Evolutionary conservation across 1,284 basidiomycete species (phyloP).

Genomic region (Trichosporon coremiiforme): DNA sequence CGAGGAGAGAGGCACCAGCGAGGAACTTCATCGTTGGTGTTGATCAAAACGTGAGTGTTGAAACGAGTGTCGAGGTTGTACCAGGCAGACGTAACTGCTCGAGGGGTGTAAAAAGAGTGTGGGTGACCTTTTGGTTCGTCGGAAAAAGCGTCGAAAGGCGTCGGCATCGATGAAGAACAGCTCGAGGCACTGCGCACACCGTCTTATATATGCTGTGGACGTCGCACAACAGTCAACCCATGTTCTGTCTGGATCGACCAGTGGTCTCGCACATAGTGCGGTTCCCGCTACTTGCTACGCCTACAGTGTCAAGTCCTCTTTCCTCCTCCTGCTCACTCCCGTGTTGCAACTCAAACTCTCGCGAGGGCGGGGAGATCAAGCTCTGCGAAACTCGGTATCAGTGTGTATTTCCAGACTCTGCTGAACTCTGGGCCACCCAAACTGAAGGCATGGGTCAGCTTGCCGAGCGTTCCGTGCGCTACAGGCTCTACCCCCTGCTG

Average conservation of each 20-base stretch:
- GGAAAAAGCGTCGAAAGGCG: not conserved
- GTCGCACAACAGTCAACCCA: not conserved
- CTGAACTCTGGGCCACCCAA: not conserved
- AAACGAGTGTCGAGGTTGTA: conserved; percentile 14
- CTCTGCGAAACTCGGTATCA: conserved; percentile 7
- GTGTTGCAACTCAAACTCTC: conserved; percentile 11
- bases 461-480: not conserved
- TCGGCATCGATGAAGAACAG: not conserved
- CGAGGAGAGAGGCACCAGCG: conserved; percentile 20
- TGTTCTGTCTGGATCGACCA: too few relatives aligned
- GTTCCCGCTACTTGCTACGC: not conserved
- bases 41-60: not conserved
- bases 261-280: not conserved
- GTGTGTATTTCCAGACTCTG: not conserved
- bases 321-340: not conserved
- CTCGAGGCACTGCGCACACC: not conserved
- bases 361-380: not conserved
- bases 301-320: not conserved
- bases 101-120: conserved; percentile 7
- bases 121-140: conserved; percentile 3
- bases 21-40: conserved; percentile 22
- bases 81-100: not conserved
- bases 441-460: not conserved
- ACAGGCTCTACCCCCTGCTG: not conserved
- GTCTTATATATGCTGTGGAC: not conserved